Conservation (phyloP, 2,329 filamentous ascomycete species). For the Ustilaginoidea virens region DNA sequence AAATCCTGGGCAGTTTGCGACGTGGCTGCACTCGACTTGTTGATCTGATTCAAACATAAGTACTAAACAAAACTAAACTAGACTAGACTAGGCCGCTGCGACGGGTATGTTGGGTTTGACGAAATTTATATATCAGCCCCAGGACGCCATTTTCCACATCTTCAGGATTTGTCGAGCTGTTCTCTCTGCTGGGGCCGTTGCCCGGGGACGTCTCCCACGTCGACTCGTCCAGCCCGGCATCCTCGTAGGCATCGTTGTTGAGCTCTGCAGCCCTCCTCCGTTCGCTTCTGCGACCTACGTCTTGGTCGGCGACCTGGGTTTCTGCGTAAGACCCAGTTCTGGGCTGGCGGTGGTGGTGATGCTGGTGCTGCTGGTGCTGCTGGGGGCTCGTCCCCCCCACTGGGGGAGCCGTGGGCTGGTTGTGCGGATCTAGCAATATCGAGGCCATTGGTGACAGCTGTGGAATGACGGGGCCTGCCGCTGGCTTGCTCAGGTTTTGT, state of each 20-base stretch:
- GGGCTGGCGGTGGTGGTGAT: slow-evolving; percentile 27
- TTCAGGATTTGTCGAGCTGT: slow-evolving; percentile 28
- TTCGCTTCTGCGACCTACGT: slow-evolving; percentile 29
- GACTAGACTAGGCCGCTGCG: slow-evolving; percentile 23
- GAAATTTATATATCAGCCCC: slow-evolving; percentile 42
- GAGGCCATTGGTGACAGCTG: slow-evolving; percentile 54
- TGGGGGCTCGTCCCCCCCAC: slow-evolving; percentile 30
- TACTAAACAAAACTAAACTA: too few relatives aligned
- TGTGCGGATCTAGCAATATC: slow-evolving; percentile 58
- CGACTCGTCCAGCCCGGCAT: slow-evolving; percentile 39
- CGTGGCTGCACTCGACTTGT: too few relatives aligned
- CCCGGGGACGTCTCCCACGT: slow-evolving; percentile 43
- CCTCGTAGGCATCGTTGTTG: slow-evolving; percentile 36
- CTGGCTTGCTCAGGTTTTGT: slow-evolving; percentile 1
- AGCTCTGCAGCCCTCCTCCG: slow-evolving; percentile 28
- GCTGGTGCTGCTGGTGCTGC: too few relatives aligned
- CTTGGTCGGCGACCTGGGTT: slow-evolving; percentile 39
- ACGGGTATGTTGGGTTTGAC: slow-evolving; percentile 38
- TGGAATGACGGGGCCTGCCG: slow-evolving; percentile 27
- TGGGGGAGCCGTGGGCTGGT: slow-evolving; percentile 45
- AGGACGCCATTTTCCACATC: slow-evolving; percentile 39
- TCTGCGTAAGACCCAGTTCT: slow-evolving; percentile 30
- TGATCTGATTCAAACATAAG: too few relatives aligned
- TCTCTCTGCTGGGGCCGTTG: slow-evolving; percentile 34
- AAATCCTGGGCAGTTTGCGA: too few relatives aligned